Conservation (phyloP, 2,329 filamentous ascomycete species). For the Beauveria medogensis region DNA sequence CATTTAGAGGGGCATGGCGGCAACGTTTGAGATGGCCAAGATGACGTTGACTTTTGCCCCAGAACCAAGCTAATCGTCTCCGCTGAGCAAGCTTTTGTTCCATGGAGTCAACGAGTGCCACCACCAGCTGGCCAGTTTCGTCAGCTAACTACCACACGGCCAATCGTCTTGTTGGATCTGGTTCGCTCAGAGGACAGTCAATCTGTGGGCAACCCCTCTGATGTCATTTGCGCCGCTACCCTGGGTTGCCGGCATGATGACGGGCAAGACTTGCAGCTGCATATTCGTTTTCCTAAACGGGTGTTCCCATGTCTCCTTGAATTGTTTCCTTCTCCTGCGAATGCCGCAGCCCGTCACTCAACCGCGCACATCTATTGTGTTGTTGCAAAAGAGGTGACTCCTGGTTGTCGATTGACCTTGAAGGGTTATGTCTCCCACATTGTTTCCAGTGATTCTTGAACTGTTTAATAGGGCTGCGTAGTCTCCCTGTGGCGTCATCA, state of each 20-base stretch:
- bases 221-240: not conserved
- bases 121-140: not conserved
- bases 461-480: too few species aligned
- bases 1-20: not conserved
- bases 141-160: not conserved
- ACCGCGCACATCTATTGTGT: too few species aligned
- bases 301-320: not conserved
- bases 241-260: not conserved
- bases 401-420: too few species aligned
- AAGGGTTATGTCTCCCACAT: too few species aligned
- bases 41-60: constrained; percentile 8
- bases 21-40: not conserved
- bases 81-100: not conserved
- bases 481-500: too few species aligned
- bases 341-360: too few species aligned
- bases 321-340: too few species aligned
- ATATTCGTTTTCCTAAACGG: not conserved
- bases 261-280: not conserved
- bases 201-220: not conserved
- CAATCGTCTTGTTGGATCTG: not conserved
- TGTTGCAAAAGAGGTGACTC: too few species aligned
- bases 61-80: constrained; percentile 5
- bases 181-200: not conserved
- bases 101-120: not conserved
- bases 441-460: too few species aligned